Conservation (phyloP, 495 filamentous ascomycete species). For the Opeltia flavorubescens region DNA sequence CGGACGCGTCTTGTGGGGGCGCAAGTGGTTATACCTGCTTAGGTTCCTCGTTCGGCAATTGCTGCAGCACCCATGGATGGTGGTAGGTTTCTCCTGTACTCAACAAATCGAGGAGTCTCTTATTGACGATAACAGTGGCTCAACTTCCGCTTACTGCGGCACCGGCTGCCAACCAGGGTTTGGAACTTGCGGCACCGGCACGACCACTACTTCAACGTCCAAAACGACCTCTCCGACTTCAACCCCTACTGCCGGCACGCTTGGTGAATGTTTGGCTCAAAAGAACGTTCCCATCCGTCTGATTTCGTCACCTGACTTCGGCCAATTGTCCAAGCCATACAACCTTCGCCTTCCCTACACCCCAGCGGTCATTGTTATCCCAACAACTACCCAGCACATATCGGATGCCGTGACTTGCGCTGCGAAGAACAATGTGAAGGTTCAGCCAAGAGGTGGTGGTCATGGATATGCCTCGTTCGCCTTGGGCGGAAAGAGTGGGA, state of each 20-base stretch:
- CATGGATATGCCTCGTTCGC: slow-evolving; percentile 26
- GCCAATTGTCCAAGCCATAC: slow-evolving; percentile 24
- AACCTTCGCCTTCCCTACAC: slow-evolving; percentile 49
- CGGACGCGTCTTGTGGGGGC: slow-evolving; percentile 14
- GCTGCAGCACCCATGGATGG: slow-evolving; percentile 17
- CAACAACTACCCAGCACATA: slow-evolving; percentile 41
- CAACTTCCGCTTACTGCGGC: slow-evolving; percentile 13
- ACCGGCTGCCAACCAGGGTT: slow-evolving; percentile 11
- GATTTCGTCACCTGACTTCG: slow-evolving; percentile 6
- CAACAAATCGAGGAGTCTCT: not conserved
- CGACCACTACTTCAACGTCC: not conserved
- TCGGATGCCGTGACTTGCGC: slow-evolving; percentile 47
- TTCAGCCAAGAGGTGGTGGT: slow-evolving; percentile 58
- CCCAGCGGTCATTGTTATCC: slow-evolving; percentile 49
- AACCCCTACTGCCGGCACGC: not conserved
- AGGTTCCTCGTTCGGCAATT: slow-evolving; percentile 11
- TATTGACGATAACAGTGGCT: slow-evolving; percentile 7
- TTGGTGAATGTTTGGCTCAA: slow-evolving; percentile 6
- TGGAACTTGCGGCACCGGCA: slow-evolving; percentile 12
- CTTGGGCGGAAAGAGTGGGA: slow-evolving; percentile 29
- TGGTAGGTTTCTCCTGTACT: slow-evolving; percentile 9
- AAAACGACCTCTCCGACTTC: not conserved
- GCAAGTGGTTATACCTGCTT: slow-evolving; percentile 12
- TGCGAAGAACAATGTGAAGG: slow-evolving; percentile 34
- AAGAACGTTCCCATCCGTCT: slow-evolving; percentile 8